These are phyloP conservation scores for Acanthamoeba royreba DNA, from an alignment of 208 protist genomes.

Conservation along the genomic window DNA sequence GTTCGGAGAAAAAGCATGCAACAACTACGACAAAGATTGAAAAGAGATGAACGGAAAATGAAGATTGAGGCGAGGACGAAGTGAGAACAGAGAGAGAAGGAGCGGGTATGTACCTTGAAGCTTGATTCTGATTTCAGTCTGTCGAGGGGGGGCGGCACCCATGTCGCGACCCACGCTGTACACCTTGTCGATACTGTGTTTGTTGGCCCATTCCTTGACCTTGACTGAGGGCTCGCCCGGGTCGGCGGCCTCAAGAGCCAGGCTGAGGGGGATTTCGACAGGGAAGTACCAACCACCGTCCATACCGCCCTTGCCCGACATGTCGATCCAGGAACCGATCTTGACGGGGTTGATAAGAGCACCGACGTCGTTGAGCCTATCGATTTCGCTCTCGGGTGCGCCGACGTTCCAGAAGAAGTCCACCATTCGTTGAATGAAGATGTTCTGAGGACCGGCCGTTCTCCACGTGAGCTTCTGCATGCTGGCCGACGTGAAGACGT, in stretches of 20 bases:
- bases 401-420: conserved; percentile 58
- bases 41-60: too few relatives aligned
- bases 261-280: background rate
- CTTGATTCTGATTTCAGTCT: too few relatives aligned
- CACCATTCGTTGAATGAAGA: conserved; percentile 49
- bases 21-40: too few relatives aligned
- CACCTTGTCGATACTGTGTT: conserved; percentile 1
- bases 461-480: background rate
- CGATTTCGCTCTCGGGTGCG: conserved; percentile 45
- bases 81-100: too few relatives aligned
- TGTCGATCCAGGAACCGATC: conserved; percentile 53
- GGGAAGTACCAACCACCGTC: conserved; percentile 57
- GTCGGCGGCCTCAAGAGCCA: conserved; percentile 20
- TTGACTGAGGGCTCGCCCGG: background rate
- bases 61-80: too few relatives aligned
- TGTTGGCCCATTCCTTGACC: conserved; percentile 21
- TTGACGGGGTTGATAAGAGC: conserved; percentile 23
- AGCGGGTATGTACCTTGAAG: too few relatives aligned
- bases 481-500: background rate
- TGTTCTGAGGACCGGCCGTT: conserved; percentile 7
- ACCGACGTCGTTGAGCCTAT: conserved; percentile 42
- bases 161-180: too few relatives aligned
- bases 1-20: too few relatives aligned
- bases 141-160: too few relatives aligned
- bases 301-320: conserved; percentile 46